Conservation (phyloP, 1,284 basidiomycete genomes). For the Rhodotorula sp. region DNA sequence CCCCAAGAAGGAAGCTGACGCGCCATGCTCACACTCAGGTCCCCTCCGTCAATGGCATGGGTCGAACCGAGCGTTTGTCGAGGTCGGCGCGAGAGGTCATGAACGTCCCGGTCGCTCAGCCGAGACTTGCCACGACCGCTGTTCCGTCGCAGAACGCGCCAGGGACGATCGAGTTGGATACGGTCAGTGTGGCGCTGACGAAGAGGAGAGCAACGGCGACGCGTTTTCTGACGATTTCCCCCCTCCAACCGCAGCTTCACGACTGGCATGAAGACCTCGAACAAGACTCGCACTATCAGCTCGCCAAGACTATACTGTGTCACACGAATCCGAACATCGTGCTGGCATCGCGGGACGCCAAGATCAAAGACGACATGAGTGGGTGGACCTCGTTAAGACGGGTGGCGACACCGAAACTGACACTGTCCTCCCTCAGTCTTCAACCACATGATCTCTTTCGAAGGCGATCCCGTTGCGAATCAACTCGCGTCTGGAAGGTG, state of each 20-base stretch:
- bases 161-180: background rate
- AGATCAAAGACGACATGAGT: conserved; percentile 20
- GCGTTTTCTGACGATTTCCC: background rate
- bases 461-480: conserved; percentile 73
- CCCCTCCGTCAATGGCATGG: too few species aligned
- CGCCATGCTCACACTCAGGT: too few species aligned
- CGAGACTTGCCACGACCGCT: too few species aligned
- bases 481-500: conserved; percentile 81
- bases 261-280: conserved; percentile 27
- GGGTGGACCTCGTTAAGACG: background rate
- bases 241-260: conserved; percentile 2
- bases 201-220: background rate
- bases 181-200: background rate
- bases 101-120: too few species aligned
- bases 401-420: too few species aligned
- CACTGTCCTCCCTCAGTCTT: conserved; percentile 64
- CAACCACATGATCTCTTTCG: conserved; percentile 73
- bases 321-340: conserved; percentile 68
- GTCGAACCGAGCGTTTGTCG: too few species aligned
- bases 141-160: too few species aligned
- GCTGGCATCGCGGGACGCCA: conserved; percentile 52
- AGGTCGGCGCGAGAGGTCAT: too few species aligned
- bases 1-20: too few species aligned
- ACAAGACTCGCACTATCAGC: conserved; percentile 49
- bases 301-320: conserved; percentile 75